Evolutionary conservation across 148 eudicot species (phyloP).

Genomic region (Selenicereus undatus): DNA sequence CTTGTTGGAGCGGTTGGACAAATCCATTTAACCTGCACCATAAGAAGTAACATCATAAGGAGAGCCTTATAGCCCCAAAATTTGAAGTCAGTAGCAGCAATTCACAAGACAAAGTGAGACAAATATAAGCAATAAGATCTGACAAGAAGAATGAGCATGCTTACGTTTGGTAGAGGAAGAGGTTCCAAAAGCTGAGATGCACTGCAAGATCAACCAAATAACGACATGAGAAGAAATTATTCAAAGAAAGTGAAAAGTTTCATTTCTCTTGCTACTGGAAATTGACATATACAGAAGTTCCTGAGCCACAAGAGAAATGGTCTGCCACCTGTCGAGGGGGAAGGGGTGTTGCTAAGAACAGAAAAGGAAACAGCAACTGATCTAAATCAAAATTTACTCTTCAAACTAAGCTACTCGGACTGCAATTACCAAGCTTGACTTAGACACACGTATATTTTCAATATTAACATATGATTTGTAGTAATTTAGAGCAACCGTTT

Average conservation of each 20-base stretch:
- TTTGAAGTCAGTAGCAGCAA: neutral
- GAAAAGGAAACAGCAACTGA: no score
- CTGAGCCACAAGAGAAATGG: neutral
- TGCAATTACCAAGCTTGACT: neutral
- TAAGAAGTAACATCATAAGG: neutral
- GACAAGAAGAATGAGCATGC: constrained; percentile 17
- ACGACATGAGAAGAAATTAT: constrained; percentile 1
- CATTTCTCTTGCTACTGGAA: neutral
- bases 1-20: constrained; percentile 99
- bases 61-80: neutral
- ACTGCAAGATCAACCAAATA: constrained; percentile 51
- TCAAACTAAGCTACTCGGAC: neutral
- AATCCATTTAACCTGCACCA: constrained; percentile 86
- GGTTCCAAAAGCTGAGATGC: constrained; percentile 77
- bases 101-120: neutral
- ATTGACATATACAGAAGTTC: neutral
- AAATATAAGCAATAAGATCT: neutral
- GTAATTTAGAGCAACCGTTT: neutral
- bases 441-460: neutral
- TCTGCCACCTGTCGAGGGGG: no score
- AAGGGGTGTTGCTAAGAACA: no score
- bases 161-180: constrained; percentile 96
- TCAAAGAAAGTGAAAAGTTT: neutral
- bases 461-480: neutral
- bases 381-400: neutral